phyloP scores from a whole-genome alignment of 192 early-diverging fungal species.

The Coemansia sp. region DNA sequence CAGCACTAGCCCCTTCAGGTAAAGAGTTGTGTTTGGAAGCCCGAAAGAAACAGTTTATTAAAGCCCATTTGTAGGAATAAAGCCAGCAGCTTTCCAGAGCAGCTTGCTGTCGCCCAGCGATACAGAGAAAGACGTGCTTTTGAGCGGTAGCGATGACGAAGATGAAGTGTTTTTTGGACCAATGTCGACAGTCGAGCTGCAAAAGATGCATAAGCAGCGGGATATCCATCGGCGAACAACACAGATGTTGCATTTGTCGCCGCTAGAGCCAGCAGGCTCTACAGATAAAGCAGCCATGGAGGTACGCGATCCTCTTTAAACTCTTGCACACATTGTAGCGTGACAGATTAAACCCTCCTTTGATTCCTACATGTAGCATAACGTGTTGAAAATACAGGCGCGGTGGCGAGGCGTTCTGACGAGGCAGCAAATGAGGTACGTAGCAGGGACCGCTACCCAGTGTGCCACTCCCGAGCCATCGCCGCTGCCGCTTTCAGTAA shows the following conservation, averaged over 20 bases:
- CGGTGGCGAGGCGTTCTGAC: constrained; percentile 5
- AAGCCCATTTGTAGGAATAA: too few species aligned
- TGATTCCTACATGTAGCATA: constrained; percentile 1
- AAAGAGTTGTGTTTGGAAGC: too few species aligned
- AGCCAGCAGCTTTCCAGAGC: background rate
- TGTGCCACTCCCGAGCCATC: constrained; percentile 13
- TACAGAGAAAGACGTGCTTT: constrained; percentile 5
- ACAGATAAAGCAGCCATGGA: background rate
- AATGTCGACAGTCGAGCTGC: constrained; percentile 19
- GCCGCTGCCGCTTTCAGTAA: constrained; percentile 6
- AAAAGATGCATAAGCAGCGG: constrained; percentile 10
- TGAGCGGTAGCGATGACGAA: constrained; percentile 12
- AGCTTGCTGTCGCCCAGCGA: constrained; percentile 2
- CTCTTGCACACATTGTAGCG: background rate
- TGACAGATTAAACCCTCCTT: too few species aligned
- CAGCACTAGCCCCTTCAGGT: too few species aligned
- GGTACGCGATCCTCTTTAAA: too few species aligned
- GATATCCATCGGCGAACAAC: constrained; percentile 27
- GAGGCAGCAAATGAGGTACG: background rate
- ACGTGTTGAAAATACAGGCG: constrained; percentile 12
- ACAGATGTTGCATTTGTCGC: constrained; percentile 17
- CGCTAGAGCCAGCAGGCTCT: constrained; percentile 2
- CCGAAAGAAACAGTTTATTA: too few species aligned
- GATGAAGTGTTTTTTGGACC: constrained; percentile 51
- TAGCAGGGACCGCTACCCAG: background rate